A percentile compares a stretch with the other conserved stretches of the same genome.
phyloP scores from a whole-genome alignment of 306 rosid species.

The Citrullus amarus region DNA sequence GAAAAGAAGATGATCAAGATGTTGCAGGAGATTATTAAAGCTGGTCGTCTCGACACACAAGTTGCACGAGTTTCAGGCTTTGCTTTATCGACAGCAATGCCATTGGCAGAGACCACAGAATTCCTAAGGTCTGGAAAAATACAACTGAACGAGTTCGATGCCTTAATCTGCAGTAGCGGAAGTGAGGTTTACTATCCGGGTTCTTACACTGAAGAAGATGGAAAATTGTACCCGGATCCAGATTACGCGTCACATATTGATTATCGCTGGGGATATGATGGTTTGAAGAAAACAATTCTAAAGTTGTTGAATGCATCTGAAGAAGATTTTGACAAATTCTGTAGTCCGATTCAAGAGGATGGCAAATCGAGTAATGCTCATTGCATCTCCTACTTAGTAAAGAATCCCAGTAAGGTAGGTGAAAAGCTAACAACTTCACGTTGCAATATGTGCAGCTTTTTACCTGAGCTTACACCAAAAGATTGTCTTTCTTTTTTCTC shows the following conservation, averaged over 20 bases:
- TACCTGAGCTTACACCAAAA: neutral
- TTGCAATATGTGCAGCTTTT: neutral
- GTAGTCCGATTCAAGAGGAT: constrained; percentile 31
- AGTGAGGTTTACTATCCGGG: constrained; percentile 59
- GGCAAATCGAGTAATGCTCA: constrained; percentile 40
- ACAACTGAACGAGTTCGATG: constrained; percentile 40
- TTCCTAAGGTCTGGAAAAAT: constrained; percentile 40
- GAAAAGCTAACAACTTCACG: neutral
- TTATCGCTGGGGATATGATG: constrained; percentile 58
- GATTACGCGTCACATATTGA: constrained; percentile 53
- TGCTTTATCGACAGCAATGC: constrained; percentile 59
- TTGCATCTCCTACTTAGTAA: constrained; percentile 48
- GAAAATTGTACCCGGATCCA: constrained; percentile 45
- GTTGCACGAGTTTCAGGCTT: constrained; percentile 38
- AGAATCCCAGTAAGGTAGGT: constrained; percentile 38
- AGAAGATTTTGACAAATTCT: constrained; percentile 6
- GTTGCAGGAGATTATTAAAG: constrained; percentile 39
- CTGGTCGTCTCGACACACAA: constrained; percentile 40
- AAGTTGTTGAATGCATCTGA: constrained; percentile 35
- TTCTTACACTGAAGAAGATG: constrained; percentile 29
- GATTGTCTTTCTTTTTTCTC: neutral
- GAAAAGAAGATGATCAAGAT: constrained; percentile 35
- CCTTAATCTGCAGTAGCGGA: constrained; percentile 55
- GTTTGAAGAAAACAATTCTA: constrained; percentile 45
- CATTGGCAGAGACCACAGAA: constrained; percentile 39